Base-by-base conservation (phyloP, 2,329 filamentous ascomycete genomes). In the Ustilaginoidea virens region DNA sequence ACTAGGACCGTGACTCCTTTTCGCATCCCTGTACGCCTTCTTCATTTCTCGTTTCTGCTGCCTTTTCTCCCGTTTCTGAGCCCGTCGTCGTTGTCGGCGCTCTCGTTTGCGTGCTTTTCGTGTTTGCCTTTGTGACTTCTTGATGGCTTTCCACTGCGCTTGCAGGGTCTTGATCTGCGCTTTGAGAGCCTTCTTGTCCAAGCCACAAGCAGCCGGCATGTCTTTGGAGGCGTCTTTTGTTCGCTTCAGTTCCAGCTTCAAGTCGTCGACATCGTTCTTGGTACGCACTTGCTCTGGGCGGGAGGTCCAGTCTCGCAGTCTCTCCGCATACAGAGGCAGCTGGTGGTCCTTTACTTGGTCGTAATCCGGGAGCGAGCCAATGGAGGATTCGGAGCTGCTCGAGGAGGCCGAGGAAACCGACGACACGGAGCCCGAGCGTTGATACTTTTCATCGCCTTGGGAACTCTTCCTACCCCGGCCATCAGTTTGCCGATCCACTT, bases 281-380 rank as follows among this genome's bases (percentile, higher is more conserved):
- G 60, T 67, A 36, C 66, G 56, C 5, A 56, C 52, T 28, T 63
- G 52, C 1, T 67, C 58, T 0, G 67, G 65, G 21, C 58, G 52
- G 7, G 55, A 46, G 2, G 67, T 53, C 65, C 66, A 73, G 6
- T 52, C 44, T 14, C 52, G 38, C 11, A 74, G 49, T 4, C 55
- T 54, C 9, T 52, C 42, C 25, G 55, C 55, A 10, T 60, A 57
- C 1, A 60, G 34, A 2, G 63, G 58, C 2, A 72, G 49, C 42
- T 70, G 66, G 12, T 49, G 40, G 29, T 61, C 58, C 9, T 44
- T 46, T 2, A 73, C 49, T 23, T 64, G 56, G 32, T 69, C 61
- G 39, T 62, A 63, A 30, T 63, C 57, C 0, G 66, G 64, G 1
- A 74, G 60, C 2, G 65, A 69, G 20, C 60, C 66, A 30, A 70